Evolutionary conservation across 306 rosid genomes (phyloP).

Genomic region (Fragaria ananassa): DNA sequence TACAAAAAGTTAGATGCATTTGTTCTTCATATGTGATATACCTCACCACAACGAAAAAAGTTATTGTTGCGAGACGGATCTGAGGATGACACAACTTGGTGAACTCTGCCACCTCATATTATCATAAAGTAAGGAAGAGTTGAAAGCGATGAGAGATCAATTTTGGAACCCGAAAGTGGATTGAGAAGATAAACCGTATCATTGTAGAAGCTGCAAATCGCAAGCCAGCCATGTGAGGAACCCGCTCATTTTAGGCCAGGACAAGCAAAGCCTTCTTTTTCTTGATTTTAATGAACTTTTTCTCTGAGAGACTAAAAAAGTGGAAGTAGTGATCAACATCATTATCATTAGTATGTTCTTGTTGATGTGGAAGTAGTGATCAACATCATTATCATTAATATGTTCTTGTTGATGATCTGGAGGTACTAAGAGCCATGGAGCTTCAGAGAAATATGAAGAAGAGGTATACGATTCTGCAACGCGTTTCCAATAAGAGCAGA

Average conservation of each 20-base stretch:
- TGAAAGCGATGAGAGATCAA: neutral
- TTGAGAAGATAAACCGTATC: neutral
- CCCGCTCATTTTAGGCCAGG: neutral
- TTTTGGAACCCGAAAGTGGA: neutral
- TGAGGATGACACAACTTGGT: neutral
- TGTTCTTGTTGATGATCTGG: neutral
- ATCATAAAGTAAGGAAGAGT: too few species aligned
- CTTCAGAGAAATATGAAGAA: neutral
- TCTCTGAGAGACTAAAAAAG: neutral
- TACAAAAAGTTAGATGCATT: neutral
- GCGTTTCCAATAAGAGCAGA: neutral
- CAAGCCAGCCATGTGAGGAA: slow-evolving; percentile 21
- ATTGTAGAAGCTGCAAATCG: neutral
- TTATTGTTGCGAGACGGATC: neutral
- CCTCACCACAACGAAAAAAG: neutral
- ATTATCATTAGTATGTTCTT: neutral
- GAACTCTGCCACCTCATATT: too few species aligned
- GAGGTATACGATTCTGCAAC: neutral
- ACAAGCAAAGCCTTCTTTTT: neutral
- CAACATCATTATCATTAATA: neutral
- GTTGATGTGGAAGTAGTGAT: neutral
- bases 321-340: neutral
- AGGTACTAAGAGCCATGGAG: neutral
- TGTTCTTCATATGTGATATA: too few species aligned
- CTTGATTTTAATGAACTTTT: neutral